Percentiles rank a stretch among this genome's conserved stretches.
Evolutionary conservation across 2,329 filamentous ascomycete genomes (phyloP).

Genomic region (Aaosphaeria pasadenensis): DNA sequence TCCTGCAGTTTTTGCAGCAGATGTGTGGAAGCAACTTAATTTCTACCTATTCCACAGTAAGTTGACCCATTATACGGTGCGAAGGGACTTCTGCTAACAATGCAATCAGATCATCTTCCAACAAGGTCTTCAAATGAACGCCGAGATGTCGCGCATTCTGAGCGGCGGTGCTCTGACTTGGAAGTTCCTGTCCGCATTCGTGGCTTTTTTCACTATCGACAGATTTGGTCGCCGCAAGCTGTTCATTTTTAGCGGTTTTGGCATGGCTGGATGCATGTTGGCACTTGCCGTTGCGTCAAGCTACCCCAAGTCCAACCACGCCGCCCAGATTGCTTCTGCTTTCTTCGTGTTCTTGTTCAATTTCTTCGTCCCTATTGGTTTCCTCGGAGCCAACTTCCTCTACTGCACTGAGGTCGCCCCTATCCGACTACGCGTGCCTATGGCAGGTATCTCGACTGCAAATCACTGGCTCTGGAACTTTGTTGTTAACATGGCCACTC

Average conservation of each 20-base stretch:
- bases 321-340: constrained; percentile 51
- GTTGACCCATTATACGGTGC: constrained; percentile 20
- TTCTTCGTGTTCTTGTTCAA: constrained; percentile 61
- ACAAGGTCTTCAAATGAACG: constrained; percentile 42
- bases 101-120: constrained; percentile 48
- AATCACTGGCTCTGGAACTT: constrained; percentile 50
- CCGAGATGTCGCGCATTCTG: constrained; percentile 56
- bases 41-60: constrained; percentile 45
- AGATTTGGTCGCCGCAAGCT: constrained; percentile 62
- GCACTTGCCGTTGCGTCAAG: constrained; percentile 53
- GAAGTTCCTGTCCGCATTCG: constrained; percentile 56
- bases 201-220: constrained; percentile 70
- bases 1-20: constrained; percentile 52
- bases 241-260: constrained; percentile 52
- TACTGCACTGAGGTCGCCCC: constrained; percentile 60
- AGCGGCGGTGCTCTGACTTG: constrained; percentile 59
- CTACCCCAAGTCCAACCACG: constrained; percentile 44
- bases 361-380: constrained; percentile 59
- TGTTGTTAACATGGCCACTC: constrained; percentile 24
- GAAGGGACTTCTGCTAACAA: constrained; percentile 50
- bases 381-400: constrained; percentile 58
- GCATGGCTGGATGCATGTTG: constrained; percentile 56
- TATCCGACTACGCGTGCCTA: constrained; percentile 50
- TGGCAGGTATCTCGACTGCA: constrained; percentile 56
- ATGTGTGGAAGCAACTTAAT: constrained; percentile 51